These are phyloP conservation scores for Trichophyton simii DNA, from an alignment of 2,329 filamentous ascomycete genomes.

Conservation along the genomic window DNA sequence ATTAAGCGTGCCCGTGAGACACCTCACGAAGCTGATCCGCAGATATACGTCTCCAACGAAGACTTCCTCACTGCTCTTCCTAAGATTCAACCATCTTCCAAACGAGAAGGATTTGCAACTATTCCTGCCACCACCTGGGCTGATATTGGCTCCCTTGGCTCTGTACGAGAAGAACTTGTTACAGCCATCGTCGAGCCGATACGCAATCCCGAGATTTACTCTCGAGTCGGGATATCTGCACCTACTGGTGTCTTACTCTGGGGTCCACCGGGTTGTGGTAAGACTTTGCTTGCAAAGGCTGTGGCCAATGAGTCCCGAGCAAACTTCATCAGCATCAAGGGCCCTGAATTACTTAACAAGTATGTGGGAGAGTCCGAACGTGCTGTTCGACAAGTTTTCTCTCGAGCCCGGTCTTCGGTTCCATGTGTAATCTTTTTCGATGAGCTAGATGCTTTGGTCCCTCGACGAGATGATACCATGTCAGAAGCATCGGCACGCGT, in stretches of 20 bases:
- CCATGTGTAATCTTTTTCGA: slow-evolving; percentile 98
- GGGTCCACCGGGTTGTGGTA: slow-evolving; percentile 93
- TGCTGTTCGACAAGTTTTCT: slow-evolving; percentile 82
- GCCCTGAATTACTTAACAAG: slow-evolving; percentile 91
- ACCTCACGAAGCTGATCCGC: slow-evolving; percentile 41
- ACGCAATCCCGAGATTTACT: slow-evolving; percentile 64
- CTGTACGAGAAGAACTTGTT: slow-evolving; percentile 68
- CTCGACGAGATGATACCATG: slow-evolving; percentile 62
- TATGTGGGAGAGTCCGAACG: slow-evolving; percentile 95
- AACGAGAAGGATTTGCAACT: slow-evolving; percentile 87
- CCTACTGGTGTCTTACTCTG: slow-evolving; percentile 85
- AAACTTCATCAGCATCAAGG: slow-evolving; percentile 97
- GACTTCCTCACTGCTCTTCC: slow-evolving; percentile 65
- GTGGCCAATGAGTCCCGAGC: slow-evolving; percentile 91
- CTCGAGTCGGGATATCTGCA: slow-evolving; percentile 61
- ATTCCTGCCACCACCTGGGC: slow-evolving; percentile 89
- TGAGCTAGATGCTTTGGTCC: slow-evolving; percentile 86
- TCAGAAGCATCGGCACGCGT: slow-evolving; percentile 78
- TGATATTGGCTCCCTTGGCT: slow-evolving; percentile 72
- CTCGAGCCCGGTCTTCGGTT: slow-evolving; percentile 68
- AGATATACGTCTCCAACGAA: slow-evolving; percentile 49
- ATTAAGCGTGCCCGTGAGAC: slow-evolving; percentile 43
- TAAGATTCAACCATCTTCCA: slow-evolving; percentile 65
- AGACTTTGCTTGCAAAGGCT: slow-evolving; percentile 90
- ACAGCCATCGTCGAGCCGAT: slow-evolving; percentile 86